Percentiles rank a stretch among this genome's conserved stretches.
Evolutionary conservation across 1,139 yeast genomes (phyloP).

Genomic region (Pichia sp.): DNA sequence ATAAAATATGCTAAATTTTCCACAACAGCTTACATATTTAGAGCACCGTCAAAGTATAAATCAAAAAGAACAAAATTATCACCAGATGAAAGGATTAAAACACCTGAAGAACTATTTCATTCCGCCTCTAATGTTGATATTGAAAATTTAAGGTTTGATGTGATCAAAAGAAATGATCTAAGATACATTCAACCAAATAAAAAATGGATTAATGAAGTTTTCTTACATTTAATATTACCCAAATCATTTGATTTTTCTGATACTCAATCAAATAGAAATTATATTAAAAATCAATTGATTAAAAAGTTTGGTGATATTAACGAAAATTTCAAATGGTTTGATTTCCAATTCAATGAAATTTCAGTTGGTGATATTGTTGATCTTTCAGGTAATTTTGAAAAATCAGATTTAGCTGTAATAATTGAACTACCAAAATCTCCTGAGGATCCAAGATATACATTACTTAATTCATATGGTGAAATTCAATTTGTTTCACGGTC

Average conservation of each 20-base stretch:
- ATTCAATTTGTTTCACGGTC: conserved; percentile 42
- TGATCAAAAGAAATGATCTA: conserved; percentile 17
- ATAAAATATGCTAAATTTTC: conserved; percentile 3
- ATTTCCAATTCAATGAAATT: conserved; percentile 27
- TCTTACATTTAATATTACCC: conserved; percentile 13
- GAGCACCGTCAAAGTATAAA: conserved; percentile 11
- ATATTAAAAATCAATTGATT: conserved; percentile 16
- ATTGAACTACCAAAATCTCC: conserved; percentile 36
- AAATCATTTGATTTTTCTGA: conserved; percentile 20
- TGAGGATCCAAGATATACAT: conserved; percentile 46
- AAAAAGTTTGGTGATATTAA: conserved; percentile 21
- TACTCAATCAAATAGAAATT: conserved; percentile 18
- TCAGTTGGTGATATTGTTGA: conserved; percentile 43
- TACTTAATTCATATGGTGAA: conserved; percentile 51
- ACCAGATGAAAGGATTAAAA: conserved; percentile 19
- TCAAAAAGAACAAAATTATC: conserved; percentile 8
- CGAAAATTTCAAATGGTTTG: conserved; percentile 12
- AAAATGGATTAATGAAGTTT: conserved; percentile 21
- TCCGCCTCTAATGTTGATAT: conserved; percentile 25
- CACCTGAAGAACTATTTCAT: conserved; percentile 27
- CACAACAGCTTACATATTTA: conserved; percentile 1
- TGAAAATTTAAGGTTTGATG: conserved; percentile 21
- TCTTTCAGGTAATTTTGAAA: conserved; percentile 29
- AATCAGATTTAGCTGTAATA: conserved; percentile 37
- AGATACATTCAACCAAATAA: conserved; percentile 27